Percentiles rank a stretch among this genome's conserved stretches.
These are phyloP conservation scores for Calonectria fujianensis DNA, from an alignment of 2,329 filamentous ascomycete species.

Conservation along the genomic window DNA sequence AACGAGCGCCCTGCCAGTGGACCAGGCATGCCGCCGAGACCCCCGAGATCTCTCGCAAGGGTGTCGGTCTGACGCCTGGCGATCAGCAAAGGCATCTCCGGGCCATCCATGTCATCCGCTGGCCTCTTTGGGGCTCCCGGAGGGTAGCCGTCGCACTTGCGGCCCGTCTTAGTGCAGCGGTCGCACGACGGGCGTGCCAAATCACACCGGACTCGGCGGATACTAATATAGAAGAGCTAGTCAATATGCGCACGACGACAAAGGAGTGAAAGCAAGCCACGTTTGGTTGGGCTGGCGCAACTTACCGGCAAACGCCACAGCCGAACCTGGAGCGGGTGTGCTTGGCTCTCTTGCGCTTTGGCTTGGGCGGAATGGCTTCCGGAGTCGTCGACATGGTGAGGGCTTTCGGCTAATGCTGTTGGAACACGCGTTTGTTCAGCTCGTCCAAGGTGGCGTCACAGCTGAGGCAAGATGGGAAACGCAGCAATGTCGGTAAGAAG, in stretches of 20 bases:
- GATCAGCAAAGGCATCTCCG: not conserved
- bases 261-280: not conserved
- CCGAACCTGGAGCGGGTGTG: slow-evolving; percentile 47
- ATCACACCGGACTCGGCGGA: slow-evolving; percentile 48
- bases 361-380: slow-evolving; percentile 19
- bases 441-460: slow-evolving; percentile 7
- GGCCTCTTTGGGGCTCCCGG: not conserved
- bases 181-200: slow-evolving; percentile 37
- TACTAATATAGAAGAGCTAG: slow-evolving; percentile 25
- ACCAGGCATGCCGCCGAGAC: not conserved
- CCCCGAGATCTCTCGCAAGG: not conserved
- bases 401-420: not conserved
- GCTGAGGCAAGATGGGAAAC: not conserved
- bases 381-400: slow-evolving; percentile 21
- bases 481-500: not conserved
- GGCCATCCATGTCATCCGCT: not conserved
- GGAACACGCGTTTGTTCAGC: slow-evolving; percentile 5
- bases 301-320: slow-evolving; percentile 48
- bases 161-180: slow-evolving; percentile 41
- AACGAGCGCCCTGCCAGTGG: slow-evolving; percentile 35
- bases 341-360: slow-evolving; percentile 44
- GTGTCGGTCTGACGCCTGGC: not conserved
- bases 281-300: not conserved
- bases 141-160: slow-evolving; percentile 42
- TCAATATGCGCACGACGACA: not conserved